Evolutionary conservation across 2,329 filamentous ascomycete species (phyloP), one percentile per base, ranked within the genome.

Genomic region (Botrytis medusae): DNA sequence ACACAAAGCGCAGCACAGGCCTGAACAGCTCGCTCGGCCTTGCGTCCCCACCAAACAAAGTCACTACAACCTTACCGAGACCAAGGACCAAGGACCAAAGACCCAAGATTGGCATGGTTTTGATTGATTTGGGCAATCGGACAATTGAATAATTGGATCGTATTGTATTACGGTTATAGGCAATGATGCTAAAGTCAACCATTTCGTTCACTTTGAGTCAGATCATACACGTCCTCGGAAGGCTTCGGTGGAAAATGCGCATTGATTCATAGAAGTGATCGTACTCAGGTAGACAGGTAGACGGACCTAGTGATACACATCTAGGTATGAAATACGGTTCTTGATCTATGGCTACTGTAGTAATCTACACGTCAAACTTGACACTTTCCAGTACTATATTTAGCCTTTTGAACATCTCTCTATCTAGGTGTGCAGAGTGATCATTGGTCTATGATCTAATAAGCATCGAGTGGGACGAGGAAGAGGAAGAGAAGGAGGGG

Each of bases 1-100:
- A 68, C 46, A 68, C 65, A 57, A 68, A 68, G 65, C 65, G 65
- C 65, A 69, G 65, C 65, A 69, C 65, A 59, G 65, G 48, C 48
- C 48, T 12, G n/a, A n/a, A 42, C 48, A 57, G 65, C 25, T 68
- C n/a, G 51, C 51, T 57, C n/a, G 65, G 65, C 48, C 34, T 68
- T n/a, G 34, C n/a, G n/a, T 22, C 65, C 48, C 48, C 65, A 68
- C 72, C 64, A 34, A 62, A 57, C n/a, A 57, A 64, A 32, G 40
- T 69, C 18, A 37, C 25, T 34, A 61, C 8, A n/a, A 61, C 32
- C 34, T n/a, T 62, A 62, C 59, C 59, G 25, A 40, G 34, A 40
- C 7, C 57, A 25, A 37, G 22, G 37, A 22, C 37, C 7, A 37
- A 37, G 37, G 37, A 37, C 37, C 37, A 37, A 5, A 14, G 14